Percentiles rank a stretch among this genome's conserved stretches.
Evolutionary conservation across 2,329 filamentous ascomycete species (phyloP).

Genomic region (Coleophoma eucalyptorum): DNA sequence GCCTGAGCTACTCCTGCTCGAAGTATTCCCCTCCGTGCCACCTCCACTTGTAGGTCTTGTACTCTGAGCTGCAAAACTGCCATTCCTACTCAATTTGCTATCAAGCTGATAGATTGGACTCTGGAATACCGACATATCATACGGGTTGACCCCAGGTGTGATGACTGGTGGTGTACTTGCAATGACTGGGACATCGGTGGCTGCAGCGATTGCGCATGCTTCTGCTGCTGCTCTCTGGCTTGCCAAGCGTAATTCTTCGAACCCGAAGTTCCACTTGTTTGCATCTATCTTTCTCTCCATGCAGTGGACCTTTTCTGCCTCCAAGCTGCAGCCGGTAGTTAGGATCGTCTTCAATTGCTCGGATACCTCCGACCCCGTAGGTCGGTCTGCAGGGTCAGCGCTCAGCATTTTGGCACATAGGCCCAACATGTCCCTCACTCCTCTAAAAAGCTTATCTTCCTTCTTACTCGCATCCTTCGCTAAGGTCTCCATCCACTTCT

Average conservation of each 20-base stretch:
- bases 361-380: slow-evolving; percentile 47
- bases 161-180: neutral
- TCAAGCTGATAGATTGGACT: slow-evolving; percentile 5
- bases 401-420: slow-evolving; percentile 53
- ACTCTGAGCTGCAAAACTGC: slow-evolving; percentile 13
- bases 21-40: slow-evolving; percentile 19
- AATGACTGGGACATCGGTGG: slow-evolving; percentile 8
- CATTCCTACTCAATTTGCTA: slow-evolving; percentile 7
- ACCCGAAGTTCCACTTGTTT: slow-evolving; percentile 19
- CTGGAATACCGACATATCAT: slow-evolving; percentile 6
- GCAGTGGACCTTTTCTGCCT: neutral
- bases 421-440: slow-evolving; percentile 47
- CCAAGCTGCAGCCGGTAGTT: slow-evolving; percentile 25
- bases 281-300: slow-evolving; percentile 1
- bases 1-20: slow-evolving; percentile 12
- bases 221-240: slow-evolving; percentile 24
- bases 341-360: slow-evolving; percentile 49
- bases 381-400: slow-evolving; percentile 46
- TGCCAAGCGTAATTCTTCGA: slow-evolving; percentile 22
- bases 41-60: slow-evolving; percentile 14
- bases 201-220: slow-evolving; percentile 17
- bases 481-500: slow-evolving; percentile 62
- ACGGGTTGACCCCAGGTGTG: neutral
- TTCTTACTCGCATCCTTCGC: slow-evolving; percentile 52
- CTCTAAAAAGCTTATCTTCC: slow-evolving; percentile 42